Percentiles rank a stretch among this genome's conserved stretches.
Evolutionary conservation across 2,329 filamentous ascomycete genomes (phyloP).

Genomic region (Diaporthe australafricana): DNA sequence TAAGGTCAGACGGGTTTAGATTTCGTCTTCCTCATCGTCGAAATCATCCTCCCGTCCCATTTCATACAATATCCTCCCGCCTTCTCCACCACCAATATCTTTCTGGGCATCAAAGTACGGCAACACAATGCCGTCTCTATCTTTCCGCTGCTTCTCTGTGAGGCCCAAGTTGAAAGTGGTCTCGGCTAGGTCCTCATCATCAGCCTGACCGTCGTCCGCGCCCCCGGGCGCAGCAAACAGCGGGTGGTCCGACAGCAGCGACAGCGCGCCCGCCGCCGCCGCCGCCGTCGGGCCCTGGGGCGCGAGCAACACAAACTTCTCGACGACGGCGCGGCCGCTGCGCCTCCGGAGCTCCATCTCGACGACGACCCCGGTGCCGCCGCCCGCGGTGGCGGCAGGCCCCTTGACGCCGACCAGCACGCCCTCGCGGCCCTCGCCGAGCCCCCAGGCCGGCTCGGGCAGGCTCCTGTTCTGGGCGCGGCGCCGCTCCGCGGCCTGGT

Average conservation of each 20-base stretch:
- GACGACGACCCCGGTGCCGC: conserved; percentile 70
- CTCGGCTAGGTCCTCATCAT: conserved; percentile 67
- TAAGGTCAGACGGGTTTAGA: conserved; percentile 58
- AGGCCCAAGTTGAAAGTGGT: conserved; percentile 89
- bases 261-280: conserved; percentile 47
- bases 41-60: conserved; percentile 98
- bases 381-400: conserved; percentile 52
- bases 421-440: conserved; percentile 82
- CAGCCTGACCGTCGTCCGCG: conserved; percentile 47
- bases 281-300: conserved; percentile 41
- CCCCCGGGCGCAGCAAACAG: conserved; percentile 67
- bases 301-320: conserved; percentile 69
- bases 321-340: conserved; percentile 81
- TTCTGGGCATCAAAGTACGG: conserved; percentile 98
- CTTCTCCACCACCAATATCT: conserved; percentile 81
- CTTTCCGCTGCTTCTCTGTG: conserved; percentile 89
- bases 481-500: conserved; percentile 80
- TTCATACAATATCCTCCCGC: conserved; percentile 94
- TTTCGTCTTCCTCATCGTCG: conserved; percentile 77
- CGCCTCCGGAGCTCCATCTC: conserved; percentile 89
- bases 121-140: conserved; percentile 88
- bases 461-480: conserved; percentile 81
- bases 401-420: conserved; percentile 74
- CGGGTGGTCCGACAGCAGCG: conserved; percentile 82
- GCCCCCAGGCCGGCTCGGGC: conserved; percentile 81